Conservation (phyloP, 129 eudicot species). For the Arctium minus region DNA sequence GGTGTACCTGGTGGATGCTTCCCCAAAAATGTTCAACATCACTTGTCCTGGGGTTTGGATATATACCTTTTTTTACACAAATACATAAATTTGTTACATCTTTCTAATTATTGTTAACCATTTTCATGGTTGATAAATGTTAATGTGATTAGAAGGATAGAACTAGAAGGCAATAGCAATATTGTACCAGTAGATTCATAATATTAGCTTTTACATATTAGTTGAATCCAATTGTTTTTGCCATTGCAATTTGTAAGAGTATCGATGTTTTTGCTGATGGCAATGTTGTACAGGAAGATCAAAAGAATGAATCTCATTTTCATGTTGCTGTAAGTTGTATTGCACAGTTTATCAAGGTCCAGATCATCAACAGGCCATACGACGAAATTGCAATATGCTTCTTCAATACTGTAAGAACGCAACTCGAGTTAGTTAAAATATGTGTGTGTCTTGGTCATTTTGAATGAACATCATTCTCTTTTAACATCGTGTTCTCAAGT, state of each 20-base stretch:
- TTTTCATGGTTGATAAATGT: neutral
- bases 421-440: slow-evolving; percentile 3
- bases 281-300: slow-evolving; percentile 52
- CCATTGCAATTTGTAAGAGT: neutral
- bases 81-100: neutral
- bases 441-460: neutral
- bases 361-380: slow-evolving; percentile 85
- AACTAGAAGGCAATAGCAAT: neutral
- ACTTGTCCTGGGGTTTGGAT: slow-evolving; percentile 54
- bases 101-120: neutral
- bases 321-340: slow-evolving; percentile 72
- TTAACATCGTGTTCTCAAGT: neutral
- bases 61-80: neutral
- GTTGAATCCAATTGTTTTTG: neutral
- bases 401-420: slow-evolving; percentile 81
- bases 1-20: slow-evolving; percentile 90
- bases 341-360: slow-evolving; percentile 70
- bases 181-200: neutral
- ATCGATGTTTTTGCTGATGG: slow-evolving; percentile 13
- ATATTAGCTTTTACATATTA: neutral
- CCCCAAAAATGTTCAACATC: slow-evolving; percentile 84
- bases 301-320: slow-evolving; percentile 60
- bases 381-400: slow-evolving; percentile 94
- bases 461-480: neutral
- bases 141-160: neutral